A percentile compares a stretch with the other conserved stretches of the same genome.
Conservation (phyloP, 257 asterid genomes). For the Solanum chiquidenum region DNA sequence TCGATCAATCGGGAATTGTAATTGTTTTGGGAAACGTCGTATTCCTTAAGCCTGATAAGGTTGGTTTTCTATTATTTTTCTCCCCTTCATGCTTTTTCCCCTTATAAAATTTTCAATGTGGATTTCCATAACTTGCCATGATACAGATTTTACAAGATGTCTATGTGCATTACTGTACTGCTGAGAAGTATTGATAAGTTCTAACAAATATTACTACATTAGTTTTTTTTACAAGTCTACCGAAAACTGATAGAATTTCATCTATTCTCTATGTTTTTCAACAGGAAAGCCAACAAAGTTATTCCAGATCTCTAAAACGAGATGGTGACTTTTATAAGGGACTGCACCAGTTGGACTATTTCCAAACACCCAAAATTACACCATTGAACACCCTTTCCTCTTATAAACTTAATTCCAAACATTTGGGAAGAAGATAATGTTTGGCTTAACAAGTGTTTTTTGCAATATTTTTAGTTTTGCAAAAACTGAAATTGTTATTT, state of each 20-base stretch:
- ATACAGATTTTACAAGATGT: neutral
- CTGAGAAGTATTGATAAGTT: neutral
- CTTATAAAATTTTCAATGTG: neutral
- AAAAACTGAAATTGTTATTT: neutral
- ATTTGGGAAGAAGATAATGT: neutral
- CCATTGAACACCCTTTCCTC: neutral
- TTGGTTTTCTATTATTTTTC: constrained; percentile 11
- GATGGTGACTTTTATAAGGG: constrained; percentile 59
- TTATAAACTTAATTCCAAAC: neutral
- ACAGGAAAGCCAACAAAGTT: constrained; percentile 64
- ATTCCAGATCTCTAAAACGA: constrained; percentile 52
- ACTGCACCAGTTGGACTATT: constrained; percentile 38
- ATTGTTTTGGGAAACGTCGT: constrained; percentile 67
- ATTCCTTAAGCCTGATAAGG: constrained; percentile 71
- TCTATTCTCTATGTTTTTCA: constrained; percentile 43
- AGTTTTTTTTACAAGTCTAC: constrained; percentile 18
- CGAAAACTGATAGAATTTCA: constrained; percentile 52
- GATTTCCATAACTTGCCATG: neutral
- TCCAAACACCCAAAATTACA: constrained; percentile 8
- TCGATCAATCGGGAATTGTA: constrained; percentile 71
- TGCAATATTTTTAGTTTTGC: neutral
- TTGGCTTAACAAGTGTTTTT: neutral
- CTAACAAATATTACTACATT: neutral
- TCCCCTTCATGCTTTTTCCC: neutral
- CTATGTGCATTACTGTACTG: neutral